Conservation (phyloP, 768 basidiomycete species). For the Lyophyllum shimeji region DNA sequence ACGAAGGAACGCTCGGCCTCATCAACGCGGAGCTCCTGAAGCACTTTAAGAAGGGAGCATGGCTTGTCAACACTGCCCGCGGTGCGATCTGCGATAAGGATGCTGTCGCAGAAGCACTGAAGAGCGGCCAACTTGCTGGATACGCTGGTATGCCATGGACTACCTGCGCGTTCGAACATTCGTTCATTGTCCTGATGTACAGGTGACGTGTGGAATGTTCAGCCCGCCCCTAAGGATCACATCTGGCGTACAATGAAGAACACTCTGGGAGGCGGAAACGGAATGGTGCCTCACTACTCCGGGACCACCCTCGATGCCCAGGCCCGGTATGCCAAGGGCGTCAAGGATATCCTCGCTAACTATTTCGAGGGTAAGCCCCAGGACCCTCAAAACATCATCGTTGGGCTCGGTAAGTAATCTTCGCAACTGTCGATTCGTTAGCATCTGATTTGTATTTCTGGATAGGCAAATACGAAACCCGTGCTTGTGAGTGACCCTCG, state of each 20-base stretch:
- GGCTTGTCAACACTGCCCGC: slow-evolving; percentile 92
- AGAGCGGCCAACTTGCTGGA: slow-evolving; percentile 73
- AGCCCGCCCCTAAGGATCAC: slow-evolving; percentile 86
- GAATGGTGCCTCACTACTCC: slow-evolving; percentile 86
- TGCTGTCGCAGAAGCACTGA: slow-evolving; percentile 73
- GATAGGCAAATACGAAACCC: slow-evolving; percentile 42
- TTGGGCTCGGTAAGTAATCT: slow-evolving; percentile 56
- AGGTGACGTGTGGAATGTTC: slow-evolving; percentile 83
- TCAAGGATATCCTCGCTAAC: slow-evolving; percentile 69
- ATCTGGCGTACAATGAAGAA: slow-evolving; percentile 84
- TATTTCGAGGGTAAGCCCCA: slow-evolving; percentile 65
- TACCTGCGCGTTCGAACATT: not conserved
- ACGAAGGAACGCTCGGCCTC: slow-evolving; percentile 80
- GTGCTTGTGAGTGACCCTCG: slow-evolving; percentile 37
- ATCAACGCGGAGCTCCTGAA: slow-evolving; percentile 79
- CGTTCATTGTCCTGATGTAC: not conserved
- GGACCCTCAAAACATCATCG: slow-evolving; percentile 79
- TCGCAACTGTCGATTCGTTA: slow-evolving; percentile 13
- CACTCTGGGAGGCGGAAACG: slow-evolving; percentile 81
- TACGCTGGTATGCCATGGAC: slow-evolving; percentile 34
- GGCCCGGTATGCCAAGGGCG: slow-evolving; percentile 77
- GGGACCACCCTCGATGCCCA: slow-evolving; percentile 92
- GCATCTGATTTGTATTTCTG: not conserved
- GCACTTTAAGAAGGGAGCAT: slow-evolving; percentile 91
- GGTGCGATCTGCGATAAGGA: slow-evolving; percentile 89